These are phyloP conservation scores for Colletotrichum coccodes DNA, from an alignment of 2,329 filamentous ascomycete species.

Conservation along the genomic window DNA sequence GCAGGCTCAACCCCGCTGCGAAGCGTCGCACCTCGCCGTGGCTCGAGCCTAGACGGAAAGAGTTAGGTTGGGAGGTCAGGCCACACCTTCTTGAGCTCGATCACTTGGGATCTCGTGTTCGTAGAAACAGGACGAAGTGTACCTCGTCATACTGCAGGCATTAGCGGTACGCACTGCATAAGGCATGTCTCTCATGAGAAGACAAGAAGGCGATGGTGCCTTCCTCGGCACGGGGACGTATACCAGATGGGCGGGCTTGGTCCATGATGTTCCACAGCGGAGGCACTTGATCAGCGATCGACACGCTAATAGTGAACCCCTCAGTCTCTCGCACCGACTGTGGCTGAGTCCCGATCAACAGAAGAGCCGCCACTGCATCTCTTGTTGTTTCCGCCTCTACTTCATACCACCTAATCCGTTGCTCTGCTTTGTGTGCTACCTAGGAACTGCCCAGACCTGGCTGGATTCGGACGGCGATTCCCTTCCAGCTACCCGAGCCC, in stretches of 20 bases:
- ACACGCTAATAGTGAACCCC: conserved; percentile 20
- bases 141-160: neutral
- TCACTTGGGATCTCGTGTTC: neutral
- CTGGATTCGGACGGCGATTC: neutral
- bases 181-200: too few relatives aligned
- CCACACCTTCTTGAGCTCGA: neutral
- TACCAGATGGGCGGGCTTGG: neutral
- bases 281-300: conserved; percentile 23
- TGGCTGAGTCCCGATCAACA: neutral
- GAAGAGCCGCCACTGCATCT: neutral
- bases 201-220: too few relatives aligned
- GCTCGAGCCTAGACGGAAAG: neutral
- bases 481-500: neutral
- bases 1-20: neutral
- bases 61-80: neutral
- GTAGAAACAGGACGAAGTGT: neutral
- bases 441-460: too few relatives aligned
- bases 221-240: neutral
- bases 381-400: neutral
- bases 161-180: too few relatives aligned
- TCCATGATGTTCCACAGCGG: conserved; percentile 5
- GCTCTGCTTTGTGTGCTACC: too few relatives aligned
- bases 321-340: neutral
- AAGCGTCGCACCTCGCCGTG: neutral
- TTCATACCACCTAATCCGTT: neutral